Evolutionary conservation across 768 basidiomycete species (phyloP), one percentile per base, ranked within the genome.

Genomic region (Kwoniella shandongensis): DNA sequence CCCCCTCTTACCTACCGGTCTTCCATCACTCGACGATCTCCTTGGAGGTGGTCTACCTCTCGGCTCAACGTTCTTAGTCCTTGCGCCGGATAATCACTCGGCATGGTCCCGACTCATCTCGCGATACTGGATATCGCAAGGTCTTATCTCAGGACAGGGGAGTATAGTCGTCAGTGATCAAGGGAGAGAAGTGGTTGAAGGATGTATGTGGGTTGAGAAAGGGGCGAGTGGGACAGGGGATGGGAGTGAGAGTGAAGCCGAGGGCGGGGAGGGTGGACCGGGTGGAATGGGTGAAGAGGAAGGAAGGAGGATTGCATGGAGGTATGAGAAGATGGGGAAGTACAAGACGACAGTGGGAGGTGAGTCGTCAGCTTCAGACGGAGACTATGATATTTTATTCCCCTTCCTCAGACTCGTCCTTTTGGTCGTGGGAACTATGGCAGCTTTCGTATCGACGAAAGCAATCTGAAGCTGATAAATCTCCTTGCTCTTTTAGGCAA

Each of bases 271-370:
- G 25, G 64, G 65, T 3, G 61, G 67, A 39, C 68, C 54, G 1
- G 46, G 50, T 11, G 72, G 46, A 32, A 81, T 79, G 39, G 80
- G 42, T 36, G 47, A 18, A 27, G 52, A 57, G 11, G 70, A 84
- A 25, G 85, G 85, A 66, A 88, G 93, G 63, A 94, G 88, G 79
- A 98, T 99, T 67, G 96, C 96, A 27, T 99, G 96, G 89, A 83
- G 96, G 71, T 99, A 99, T 76, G 90, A 91, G 69, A 82, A 86
- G 55, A 88, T 97, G 88, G 89, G 87, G 78, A 86, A 81, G 77
- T 94, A 96, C 75, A 84, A 89, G 78, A 96, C 92, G 3, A 91
- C 89, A 2, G 85, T 91, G 20, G 72, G 54, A 26, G 57, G 59
- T 62, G 44, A 54, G 59, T 55, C 22, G n/a, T 15, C 32, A 7